These are phyloP conservation scores for Cryptosporidium meleagridis DNA, from an alignment of 169 alveolate species.

Conservation along the genomic window DNA sequence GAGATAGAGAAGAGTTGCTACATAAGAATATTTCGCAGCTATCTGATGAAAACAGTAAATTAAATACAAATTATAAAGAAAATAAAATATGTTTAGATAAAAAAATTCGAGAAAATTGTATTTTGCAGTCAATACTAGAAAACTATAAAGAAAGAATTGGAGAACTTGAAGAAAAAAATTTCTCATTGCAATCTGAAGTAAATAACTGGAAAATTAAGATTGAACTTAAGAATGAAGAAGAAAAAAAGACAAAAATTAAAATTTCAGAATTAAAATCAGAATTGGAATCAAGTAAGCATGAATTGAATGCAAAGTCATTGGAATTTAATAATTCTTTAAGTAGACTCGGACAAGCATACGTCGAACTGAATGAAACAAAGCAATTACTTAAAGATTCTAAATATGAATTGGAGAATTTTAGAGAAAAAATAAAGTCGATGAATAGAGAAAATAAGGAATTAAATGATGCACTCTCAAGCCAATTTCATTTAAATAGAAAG, in stretches of 20 bases:
- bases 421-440: slow-evolving; percentile 15
- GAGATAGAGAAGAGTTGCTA: slow-evolving; percentile 49
- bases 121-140: slow-evolving; percentile 54
- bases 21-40: slow-evolving; percentile 28
- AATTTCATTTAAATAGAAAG: slow-evolving; percentile 48
- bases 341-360: slow-evolving; percentile 67
- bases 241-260: not conserved
- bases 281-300: slow-evolving; percentile 2
- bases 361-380: slow-evolving; percentile 53
- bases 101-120: slow-evolving; percentile 39
- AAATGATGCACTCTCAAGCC: slow-evolving; percentile 69
- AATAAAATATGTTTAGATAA: not conserved
- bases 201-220: slow-evolving; percentile 3
- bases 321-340: slow-evolving; percentile 54
- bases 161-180: slow-evolving; percentile 50
- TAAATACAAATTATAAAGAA: slow-evolving; percentile 11
- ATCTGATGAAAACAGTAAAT: slow-evolving; percentile 31
- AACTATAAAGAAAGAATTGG: slow-evolving; percentile 23
- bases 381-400: slow-evolving; percentile 25
- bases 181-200: not conserved
- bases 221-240: not conserved
- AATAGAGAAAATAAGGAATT: slow-evolving; percentile 52
- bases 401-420: not conserved
- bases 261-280: slow-evolving; percentile 10
- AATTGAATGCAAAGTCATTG: slow-evolving; percentile 19